Evolutionary conservation across 2,329 filamentous ascomycete genomes (phyloP).

Genomic region (Colletotrichum acutatum): DNA sequence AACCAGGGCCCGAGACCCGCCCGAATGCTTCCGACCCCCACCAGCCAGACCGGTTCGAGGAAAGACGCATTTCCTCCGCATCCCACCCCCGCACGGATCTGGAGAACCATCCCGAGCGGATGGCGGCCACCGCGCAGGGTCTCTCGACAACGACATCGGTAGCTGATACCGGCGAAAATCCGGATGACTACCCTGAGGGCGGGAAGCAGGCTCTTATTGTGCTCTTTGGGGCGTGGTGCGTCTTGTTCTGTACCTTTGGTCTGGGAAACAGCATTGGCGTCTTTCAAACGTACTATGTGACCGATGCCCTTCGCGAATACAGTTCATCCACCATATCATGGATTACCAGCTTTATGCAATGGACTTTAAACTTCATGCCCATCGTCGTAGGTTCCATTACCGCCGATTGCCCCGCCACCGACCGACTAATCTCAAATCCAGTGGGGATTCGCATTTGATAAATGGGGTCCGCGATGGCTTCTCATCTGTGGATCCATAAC

Average conservation of each 20-base stretch:
- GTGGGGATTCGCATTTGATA: conserved; percentile 69
- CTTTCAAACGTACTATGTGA: conserved; percentile 69
- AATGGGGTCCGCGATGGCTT: conserved; percentile 69
- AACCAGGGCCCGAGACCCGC: neutral
- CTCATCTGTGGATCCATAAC: conserved; percentile 64
- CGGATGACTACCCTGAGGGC: conserved; percentile 64
- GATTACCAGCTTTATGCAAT: conserved; percentile 65
- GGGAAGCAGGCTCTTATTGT: conserved; percentile 67
- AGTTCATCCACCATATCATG: conserved; percentile 65
- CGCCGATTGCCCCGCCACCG: no score
- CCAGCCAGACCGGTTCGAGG: neutral
- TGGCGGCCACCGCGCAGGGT: neutral
- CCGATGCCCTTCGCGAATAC: conserved; percentile 57
- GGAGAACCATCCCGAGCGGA: conserved; percentile 32
- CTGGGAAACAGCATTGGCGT: conserved; percentile 60
- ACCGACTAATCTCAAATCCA: neutral
- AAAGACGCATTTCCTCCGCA: neutral
- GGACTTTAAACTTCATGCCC: conserved; percentile 58
- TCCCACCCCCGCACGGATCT: neutral
- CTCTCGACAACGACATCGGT: conserved; percentile 25
- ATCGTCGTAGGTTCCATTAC: no score
- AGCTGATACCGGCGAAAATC: conserved; percentile 43
- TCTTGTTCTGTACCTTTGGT: conserved; percentile 56
- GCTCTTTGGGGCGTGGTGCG: conserved; percentile 59
- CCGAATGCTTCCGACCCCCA: neutral